Evolutionary conservation across 495 filamentous ascomycete species (phyloP).

Genomic region (Aspergillus taichungensis): DNA sequence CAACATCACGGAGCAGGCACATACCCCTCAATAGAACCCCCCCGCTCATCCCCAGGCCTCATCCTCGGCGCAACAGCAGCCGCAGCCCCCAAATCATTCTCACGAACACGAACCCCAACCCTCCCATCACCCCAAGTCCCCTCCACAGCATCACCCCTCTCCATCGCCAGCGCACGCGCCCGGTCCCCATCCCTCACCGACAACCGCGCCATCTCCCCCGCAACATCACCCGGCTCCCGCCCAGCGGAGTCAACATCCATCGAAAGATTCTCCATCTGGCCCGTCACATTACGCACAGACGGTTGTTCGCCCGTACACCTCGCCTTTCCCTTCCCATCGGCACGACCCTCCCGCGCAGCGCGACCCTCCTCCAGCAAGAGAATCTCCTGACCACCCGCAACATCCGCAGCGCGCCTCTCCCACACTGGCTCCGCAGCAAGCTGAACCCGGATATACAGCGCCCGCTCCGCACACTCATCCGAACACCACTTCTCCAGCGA

Average conservation of each 20-base stretch:
- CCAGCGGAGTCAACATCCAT: slow-evolving; percentile 6
- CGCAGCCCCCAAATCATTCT: slow-evolving; percentile 19
- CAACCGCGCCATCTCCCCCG: slow-evolving; percentile 14
- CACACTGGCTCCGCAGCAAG: slow-evolving; percentile 69
- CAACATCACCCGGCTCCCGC: slow-evolving; percentile 9
- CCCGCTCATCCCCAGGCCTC: slow-evolving; percentile 28
- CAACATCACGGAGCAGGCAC: slow-evolving; percentile 13
- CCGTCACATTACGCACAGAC: slow-evolving; percentile 17
- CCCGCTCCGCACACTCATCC: slow-evolving; percentile 64
- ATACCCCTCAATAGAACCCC: slow-evolving; percentile 41
- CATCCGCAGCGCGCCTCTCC: slow-evolving; percentile 48
- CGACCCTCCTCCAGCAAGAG: slow-evolving; percentile 47
- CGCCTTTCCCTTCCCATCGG: slow-evolving; percentile 6
- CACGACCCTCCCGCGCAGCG: slow-evolving; percentile 9
- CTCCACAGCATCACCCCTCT: slow-evolving; percentile 34
- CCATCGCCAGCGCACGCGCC: slow-evolving; percentile 34
- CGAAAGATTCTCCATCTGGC: slow-evolving; percentile 24
- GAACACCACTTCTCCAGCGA: slow-evolving; percentile 85
- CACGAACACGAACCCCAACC: slow-evolving; percentile 31
- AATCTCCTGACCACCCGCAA: slow-evolving; percentile 29
- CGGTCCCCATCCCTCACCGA: slow-evolving; percentile 18
- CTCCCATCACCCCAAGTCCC: slow-evolving; percentile 20
- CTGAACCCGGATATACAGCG: slow-evolving; percentile 79
- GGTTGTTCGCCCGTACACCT: neutral
- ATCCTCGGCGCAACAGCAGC: slow-evolving; percentile 19